Conservation (phyloP, 2,329 filamentous ascomycete species). For the Aspergillus nomiae region DNA sequence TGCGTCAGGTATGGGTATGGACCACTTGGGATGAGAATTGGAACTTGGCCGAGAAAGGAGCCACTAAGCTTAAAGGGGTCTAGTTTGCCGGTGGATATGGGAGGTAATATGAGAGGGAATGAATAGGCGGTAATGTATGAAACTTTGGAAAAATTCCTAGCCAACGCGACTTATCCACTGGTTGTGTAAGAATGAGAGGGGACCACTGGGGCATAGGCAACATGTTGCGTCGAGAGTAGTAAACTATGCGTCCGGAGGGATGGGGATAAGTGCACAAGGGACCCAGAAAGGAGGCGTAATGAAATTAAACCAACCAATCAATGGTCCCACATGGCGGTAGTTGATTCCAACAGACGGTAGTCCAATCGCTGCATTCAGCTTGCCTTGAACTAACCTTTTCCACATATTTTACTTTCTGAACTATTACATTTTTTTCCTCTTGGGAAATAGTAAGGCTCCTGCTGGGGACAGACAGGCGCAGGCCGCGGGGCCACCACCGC, state of each 20-base stretch:
- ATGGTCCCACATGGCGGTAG: neutral
- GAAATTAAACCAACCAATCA: slow-evolving; percentile 8
- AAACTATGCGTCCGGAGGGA: neutral
- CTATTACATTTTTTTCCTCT: slow-evolving; percentile 1
- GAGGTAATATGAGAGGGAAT: neutral
- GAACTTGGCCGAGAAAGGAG: neutral
- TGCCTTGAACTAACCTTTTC: neutral
- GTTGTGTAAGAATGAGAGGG: slow-evolving; percentile 1
- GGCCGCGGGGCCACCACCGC: slow-evolving; percentile 2
- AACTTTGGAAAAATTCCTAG: slow-evolving; percentile 1
- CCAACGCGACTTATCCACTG: slow-evolving; percentile 2
- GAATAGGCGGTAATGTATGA: neutral
- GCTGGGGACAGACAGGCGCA: slow-evolving; percentile 4
- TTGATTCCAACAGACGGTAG: slow-evolving; percentile 3
- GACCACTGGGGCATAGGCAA: neutral
- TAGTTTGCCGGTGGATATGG: neutral
- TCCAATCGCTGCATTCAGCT: slow-evolving; percentile 8
- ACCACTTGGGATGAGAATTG: neutral
- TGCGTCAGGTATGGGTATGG: slow-evolving; percentile 5
- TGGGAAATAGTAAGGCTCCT: slow-evolving; percentile 1
- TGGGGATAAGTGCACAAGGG: neutral
- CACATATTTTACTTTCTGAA: neutral
- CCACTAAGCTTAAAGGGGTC: neutral
- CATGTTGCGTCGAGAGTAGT: slow-evolving; percentile 3
- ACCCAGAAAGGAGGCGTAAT: slow-evolving; percentile 5